Conservation (phyloP, 2,329 filamentous ascomycete species). For the Sclerotinia nivalis region DNA sequence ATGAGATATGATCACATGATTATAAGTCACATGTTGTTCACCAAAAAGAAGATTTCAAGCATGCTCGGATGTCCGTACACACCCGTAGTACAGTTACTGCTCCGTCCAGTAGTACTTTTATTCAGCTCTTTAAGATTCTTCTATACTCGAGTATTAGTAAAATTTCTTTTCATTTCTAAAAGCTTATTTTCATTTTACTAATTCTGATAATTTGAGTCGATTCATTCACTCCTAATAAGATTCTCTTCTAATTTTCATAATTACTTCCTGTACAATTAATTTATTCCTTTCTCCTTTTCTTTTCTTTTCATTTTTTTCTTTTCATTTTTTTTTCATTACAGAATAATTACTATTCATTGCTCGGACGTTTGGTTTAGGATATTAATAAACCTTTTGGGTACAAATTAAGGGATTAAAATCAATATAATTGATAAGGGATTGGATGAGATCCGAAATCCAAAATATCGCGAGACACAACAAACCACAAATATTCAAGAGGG, state of each 20-base stretch:
- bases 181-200: no score
- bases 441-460: constrained; percentile 17
- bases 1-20: neutral
- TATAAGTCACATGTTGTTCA: neutral
- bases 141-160: no score
- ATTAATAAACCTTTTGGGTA: neutral
- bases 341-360: neutral
- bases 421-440: neutral
- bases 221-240: neutral
- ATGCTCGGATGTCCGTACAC: no score
- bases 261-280: neutral
- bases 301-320: neutral
- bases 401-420: neutral
- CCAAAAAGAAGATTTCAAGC: no score
- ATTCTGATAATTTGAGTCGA: neutral
- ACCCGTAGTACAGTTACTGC: no score
- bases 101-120: no score
- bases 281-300: neutral
- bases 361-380: neutral
- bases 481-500: neutral
- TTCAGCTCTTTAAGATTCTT: no score
- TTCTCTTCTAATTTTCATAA: neutral
- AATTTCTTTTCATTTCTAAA: no score
- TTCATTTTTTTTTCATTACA: neutral
- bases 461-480: neutral